Base-by-base conservation (phyloP, 2,329 filamentous ascomycete genomes). In the Colletotrichum tropicale region DNA sequence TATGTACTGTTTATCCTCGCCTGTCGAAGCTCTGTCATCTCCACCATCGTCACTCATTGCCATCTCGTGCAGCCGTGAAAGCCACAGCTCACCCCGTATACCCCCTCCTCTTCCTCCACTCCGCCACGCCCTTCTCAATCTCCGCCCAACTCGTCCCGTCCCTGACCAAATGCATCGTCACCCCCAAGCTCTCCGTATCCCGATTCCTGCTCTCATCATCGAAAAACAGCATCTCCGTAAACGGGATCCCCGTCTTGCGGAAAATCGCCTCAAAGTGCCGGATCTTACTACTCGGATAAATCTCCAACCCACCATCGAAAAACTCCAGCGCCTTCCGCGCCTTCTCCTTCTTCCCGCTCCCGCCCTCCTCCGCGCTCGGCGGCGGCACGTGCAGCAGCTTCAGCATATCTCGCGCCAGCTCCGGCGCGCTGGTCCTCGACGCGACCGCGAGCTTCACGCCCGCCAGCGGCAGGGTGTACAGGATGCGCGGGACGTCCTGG, bases 201-300 rank as follows among this genome's bases (percentile, higher is more conserved):
- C 91, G 89, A 82, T 98, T 98, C 76, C 96, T 87, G 68, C 89
- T 89, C 89, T 98, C 96, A 80, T 98, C 96, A 80, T 98, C 96
- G 79, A 98, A 98, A 84, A 98, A 98, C 38, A 98, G 83, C 93
- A 98, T 98, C 64, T 98, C 95, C 78, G 94, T 90, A 81, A 92
- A 98, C 8, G 87, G 86, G 4, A 98, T 84, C 2, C 92, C 92
- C 16, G 94, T 96, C 71, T 91, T 89, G 82, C 93, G 91, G 12
- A 94, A 91, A 79, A 98, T 87, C 7, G 90, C 88, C 80, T 93
- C 89, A 80, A 98, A 98, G 85, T 98, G 96, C 77, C 91, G 91
- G n/a, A 94, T 93, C 89, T 98, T 98, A 82, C 88, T 93, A 2
- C 92, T 92, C 0, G 96, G 96, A 79, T 94, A 94, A 73, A 94